A percentile compares a stretch with the other conserved stretches of the same genome.
phyloP scores from a whole-genome alignment of 2,329 filamentous ascomycete species.

The Fusarium paranaense region DNA sequence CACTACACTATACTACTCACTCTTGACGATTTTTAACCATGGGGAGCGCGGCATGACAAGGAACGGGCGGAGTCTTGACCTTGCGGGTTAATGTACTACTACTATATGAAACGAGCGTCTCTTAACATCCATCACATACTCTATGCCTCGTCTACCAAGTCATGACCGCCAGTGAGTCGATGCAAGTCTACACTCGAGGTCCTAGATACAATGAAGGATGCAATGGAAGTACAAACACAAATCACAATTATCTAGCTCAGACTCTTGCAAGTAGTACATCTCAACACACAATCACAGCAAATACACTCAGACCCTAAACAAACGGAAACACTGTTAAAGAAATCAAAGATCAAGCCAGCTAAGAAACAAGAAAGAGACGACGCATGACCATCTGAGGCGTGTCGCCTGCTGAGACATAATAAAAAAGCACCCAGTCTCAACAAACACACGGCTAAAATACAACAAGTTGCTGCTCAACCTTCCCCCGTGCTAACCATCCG shows the following conservation, averaged over 20 bases:
- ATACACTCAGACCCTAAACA: conserved; percentile 23
- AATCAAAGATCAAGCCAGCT: conserved; percentile 54
- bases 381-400: conserved; percentile 47
- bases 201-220: background rate
- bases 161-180: background rate
- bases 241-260: conserved; percentile 11
- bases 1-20: conserved; percentile 25
- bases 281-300: background rate
- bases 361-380: conserved; percentile 51
- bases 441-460: conserved; percentile 54
- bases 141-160: background rate
- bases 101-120: conserved; percentile 41
- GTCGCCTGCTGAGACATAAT: conserved; percentile 48
- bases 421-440: conserved; percentile 47
- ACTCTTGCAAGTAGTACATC: background rate
- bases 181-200: background rate
- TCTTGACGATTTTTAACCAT: conserved; percentile 26
- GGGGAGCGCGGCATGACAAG: conserved; percentile 14
- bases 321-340: conserved; percentile 44
- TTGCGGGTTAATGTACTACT: conserved; percentile 34
- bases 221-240: background rate
- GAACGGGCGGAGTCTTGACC: conserved; percentile 31
- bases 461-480: conserved; percentile 50
- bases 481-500: conserved; percentile 43
- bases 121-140: conserved; percentile 16